Evolutionary conservation across 495 filamentous ascomycete genomes (phyloP).

Genomic region (Podospora australis): DNA sequence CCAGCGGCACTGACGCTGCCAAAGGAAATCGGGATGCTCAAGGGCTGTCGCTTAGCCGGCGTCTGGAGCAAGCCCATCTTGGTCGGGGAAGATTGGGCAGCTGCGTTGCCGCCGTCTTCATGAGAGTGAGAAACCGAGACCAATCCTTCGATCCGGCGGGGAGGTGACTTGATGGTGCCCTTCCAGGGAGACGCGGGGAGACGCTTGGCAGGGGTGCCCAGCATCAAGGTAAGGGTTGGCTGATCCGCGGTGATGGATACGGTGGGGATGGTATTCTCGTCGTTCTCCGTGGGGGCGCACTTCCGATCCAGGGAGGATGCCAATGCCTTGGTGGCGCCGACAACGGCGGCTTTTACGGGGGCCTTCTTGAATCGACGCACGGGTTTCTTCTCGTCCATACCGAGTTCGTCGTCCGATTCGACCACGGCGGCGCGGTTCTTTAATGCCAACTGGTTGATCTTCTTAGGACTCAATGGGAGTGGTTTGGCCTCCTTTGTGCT

Average conservation of each 20-base stretch:
- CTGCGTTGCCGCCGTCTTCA: not conserved
- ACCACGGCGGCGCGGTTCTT: slow-evolving; percentile 29
- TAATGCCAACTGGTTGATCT: slow-evolving; percentile 46
- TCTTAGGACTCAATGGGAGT: slow-evolving; percentile 48
- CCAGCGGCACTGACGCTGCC: slow-evolving; percentile 17
- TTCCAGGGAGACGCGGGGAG: slow-evolving; percentile 43
- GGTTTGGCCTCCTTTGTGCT: slow-evolving; percentile 20
- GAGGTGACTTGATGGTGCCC: slow-evolving; percentile 40
- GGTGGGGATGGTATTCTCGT: slow-evolving; percentile 11
- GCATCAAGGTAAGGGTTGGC: slow-evolving; percentile 18
- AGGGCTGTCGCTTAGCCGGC: slow-evolving; percentile 41
- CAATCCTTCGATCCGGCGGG: slow-evolving; percentile 33
- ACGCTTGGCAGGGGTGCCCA: slow-evolving; percentile 44
- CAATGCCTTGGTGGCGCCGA: slow-evolving; percentile 14
- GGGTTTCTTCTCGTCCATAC: slow-evolving; percentile 42
- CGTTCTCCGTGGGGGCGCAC: not conserved
- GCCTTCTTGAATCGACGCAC: slow-evolving; percentile 43
- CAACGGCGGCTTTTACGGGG: slow-evolving; percentile 33
- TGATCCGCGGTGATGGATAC: slow-evolving; percentile 17
- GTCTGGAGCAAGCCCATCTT: slow-evolving; percentile 42
- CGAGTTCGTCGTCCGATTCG: slow-evolving; percentile 50
- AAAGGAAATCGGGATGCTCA: slow-evolving; percentile 26
- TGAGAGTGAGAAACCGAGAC: slow-evolving; percentile 4
- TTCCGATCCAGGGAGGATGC: not conserved
- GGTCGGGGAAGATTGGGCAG: slow-evolving; percentile 16